Evolutionary conservation across 768 basidiomycete species (phyloP).

Genomic region (Exidia glandulosa): DNA sequence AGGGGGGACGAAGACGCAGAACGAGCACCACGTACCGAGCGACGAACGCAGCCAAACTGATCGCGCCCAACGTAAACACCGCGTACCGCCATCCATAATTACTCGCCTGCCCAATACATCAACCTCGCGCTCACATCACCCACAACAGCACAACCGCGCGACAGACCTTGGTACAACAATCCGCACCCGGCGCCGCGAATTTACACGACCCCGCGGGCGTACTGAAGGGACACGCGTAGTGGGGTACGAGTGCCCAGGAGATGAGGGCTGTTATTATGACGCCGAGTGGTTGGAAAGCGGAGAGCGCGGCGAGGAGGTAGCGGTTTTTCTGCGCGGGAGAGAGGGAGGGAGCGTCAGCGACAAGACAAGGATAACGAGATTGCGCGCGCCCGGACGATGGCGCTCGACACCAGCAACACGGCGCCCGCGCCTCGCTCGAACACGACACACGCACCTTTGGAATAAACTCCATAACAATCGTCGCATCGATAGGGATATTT

Average conservation of each 20-base stretch:
- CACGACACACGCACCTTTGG: not conserved
- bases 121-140: no score
- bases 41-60: conserved; percentile 42
- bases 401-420: no score
- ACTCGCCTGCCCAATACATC: no score
- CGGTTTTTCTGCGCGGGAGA: conserved; percentile 26
- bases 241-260: conserved; percentile 49
- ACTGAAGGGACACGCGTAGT: conserved; percentile 34
- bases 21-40: no score
- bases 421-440: no score
- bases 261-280: conserved; percentile 11
- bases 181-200: conserved; percentile 11
- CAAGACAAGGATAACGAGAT: no score
- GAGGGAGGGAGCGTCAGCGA: not conserved
- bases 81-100: conserved; percentile 62
- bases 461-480: conserved; percentile 32
- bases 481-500: conserved; percentile 45
- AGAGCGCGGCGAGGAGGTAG: conserved; percentile 46
- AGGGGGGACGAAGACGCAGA: no score
- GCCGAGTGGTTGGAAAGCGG: conserved; percentile 50
- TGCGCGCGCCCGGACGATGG: no score
- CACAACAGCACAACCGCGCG: no score
- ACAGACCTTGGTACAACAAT: not conserved
- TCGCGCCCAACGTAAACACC: conserved; percentile 39
- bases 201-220: conserved; percentile 22